A percentile compares a stretch with the other conserved stretches of the same genome.
phyloP scores from a whole-genome alignment of 768 basidiomycete species.

The Leccinellum luteum region DNA sequence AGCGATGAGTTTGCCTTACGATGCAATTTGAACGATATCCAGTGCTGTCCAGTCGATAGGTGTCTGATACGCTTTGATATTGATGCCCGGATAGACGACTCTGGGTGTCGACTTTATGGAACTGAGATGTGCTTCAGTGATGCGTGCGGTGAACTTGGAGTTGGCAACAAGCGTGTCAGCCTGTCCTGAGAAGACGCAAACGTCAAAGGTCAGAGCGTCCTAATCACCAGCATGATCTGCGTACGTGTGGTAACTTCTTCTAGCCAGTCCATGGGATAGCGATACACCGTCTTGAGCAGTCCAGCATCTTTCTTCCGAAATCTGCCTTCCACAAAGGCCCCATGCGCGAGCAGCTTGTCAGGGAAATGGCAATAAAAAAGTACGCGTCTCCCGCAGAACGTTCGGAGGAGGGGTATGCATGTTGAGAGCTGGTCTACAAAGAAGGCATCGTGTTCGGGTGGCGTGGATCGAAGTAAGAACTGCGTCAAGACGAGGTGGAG shows the following conservation, averaged over 20 bases:
- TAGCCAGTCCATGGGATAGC: conserved; percentile 84
- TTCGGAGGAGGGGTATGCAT: conserved; percentile 78
- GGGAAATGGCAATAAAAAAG: conserved; percentile 99
- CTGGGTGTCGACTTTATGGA: conserved; percentile 59
- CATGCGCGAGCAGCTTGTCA: conserved; percentile 84
- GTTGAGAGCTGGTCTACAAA: conserved; percentile 96
- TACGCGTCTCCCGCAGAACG: conserved; percentile 67
- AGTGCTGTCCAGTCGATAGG: conserved; percentile 41
- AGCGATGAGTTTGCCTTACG: conserved; percentile 41
- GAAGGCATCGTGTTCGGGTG: conserved; percentile 69
- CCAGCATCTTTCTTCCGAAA: conserved; percentile 39
- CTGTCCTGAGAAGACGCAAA: conserved; percentile 52
- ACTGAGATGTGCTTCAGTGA: conserved; percentile 75
- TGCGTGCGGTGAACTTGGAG: conserved; percentile 82
- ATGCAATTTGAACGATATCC: conserved; percentile 52
- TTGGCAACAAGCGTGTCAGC: conserved; percentile 91
- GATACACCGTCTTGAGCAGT: conserved; percentile 72
- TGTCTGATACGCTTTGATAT: conserved; percentile 66
- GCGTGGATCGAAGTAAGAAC: conserved; percentile 52
- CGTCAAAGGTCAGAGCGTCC: background rate
- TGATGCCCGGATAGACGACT: conserved; percentile 97
- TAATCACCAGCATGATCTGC: conserved; percentile 24
- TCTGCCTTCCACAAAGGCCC: conserved; percentile 56
- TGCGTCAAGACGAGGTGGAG: conserved; percentile 63
- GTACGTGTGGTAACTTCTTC: conserved; percentile 88